Evolutionary conservation across 805 yeast genomes (phyloP).

Genomic region (Metschnikowia reukaufii): DNA sequence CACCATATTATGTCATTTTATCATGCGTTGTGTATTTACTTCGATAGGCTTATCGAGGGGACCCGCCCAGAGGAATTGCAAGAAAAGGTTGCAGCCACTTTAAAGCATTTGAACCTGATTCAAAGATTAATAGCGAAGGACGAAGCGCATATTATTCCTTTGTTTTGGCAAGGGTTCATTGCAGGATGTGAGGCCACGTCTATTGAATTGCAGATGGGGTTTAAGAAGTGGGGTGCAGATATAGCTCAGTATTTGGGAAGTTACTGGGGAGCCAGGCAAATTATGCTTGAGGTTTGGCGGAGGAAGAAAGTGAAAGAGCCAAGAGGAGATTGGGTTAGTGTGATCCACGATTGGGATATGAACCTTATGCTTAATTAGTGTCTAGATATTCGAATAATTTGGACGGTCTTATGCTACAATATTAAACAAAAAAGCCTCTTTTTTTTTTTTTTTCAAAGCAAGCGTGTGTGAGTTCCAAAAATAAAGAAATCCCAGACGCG

Average conservation of each 20-base stretch:
- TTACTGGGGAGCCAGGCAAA: constrained; percentile 83
- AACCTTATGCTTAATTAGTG: constrained; percentile 65
- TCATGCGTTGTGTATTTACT: constrained; percentile 69
- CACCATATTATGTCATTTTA: constrained; percentile 82
- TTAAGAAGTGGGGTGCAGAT: constrained; percentile 71
- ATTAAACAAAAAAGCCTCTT: too few relatives aligned
- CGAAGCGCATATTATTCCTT: constrained; percentile 64
- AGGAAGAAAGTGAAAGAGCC: constrained; percentile 60
- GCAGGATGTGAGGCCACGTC: constrained; percentile 80
- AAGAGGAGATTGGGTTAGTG: constrained; percentile 74
- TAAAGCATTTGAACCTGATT: constrained; percentile 62
- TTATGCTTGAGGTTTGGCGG: constrained; percentile 84
- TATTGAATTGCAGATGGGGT: constrained; percentile 57
- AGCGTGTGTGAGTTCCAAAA: too few relatives aligned
- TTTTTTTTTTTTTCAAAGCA: too few relatives aligned
- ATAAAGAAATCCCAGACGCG: background rate
- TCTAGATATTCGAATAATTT: background rate
- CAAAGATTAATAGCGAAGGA: constrained; percentile 56
- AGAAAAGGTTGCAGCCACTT: constrained; percentile 56
- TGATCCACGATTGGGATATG: constrained; percentile 81
- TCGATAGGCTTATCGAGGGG: constrained; percentile 60
- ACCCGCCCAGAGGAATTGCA: constrained; percentile 59
- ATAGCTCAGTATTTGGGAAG: constrained; percentile 60
- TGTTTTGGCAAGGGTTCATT: constrained; percentile 87
- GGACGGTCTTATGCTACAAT: too few relatives aligned